These are phyloP conservation scores for Coriaria nepalensis DNA, from an alignment of 306 rosid genomes.

Conservation along the genomic window DNA sequence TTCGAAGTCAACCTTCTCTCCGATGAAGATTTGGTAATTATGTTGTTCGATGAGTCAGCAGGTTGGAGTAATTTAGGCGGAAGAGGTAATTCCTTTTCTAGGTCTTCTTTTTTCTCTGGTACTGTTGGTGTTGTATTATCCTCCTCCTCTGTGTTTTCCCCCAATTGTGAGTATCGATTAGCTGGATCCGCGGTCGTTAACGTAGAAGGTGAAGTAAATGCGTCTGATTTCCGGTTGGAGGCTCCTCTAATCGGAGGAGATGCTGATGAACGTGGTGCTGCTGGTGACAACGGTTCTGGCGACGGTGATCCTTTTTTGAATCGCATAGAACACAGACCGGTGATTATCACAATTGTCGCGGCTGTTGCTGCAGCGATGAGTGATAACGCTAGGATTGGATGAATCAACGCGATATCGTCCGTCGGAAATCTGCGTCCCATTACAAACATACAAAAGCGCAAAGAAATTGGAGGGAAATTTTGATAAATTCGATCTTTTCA, in stretches of 20 bases:
- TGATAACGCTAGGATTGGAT: conserved; percentile 29
- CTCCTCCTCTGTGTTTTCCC: conserved; percentile 4
- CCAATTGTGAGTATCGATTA: too few relatives aligned
- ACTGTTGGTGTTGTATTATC: too few relatives aligned
- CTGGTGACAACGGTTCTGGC: neutral
- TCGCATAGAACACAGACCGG: conserved; percentile 33
- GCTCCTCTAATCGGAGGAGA: too few relatives aligned
- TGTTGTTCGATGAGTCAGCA: neutral
- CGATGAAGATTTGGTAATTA: conserved; percentile 29
- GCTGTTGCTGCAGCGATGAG: conserved; percentile 33
- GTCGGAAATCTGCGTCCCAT: conserved; percentile 60
- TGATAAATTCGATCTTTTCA: neutral
- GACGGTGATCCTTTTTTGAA: conserved; percentile 20
- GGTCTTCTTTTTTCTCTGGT: conserved; percentile 10
- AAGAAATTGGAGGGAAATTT: neutral
- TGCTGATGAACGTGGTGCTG: neutral
- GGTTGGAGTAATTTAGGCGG: conserved; percentile 28
- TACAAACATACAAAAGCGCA: conserved; percentile 10
- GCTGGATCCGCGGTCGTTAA: conserved; percentile 4
- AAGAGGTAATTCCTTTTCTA: conserved; percentile 35
- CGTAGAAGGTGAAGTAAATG: neutral
- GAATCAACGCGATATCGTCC: conserved; percentile 25
- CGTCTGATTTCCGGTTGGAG: too few relatives aligned
- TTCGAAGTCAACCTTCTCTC: conserved; percentile 26
- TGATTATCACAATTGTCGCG: conserved; percentile 40